These are phyloP conservation scores for Fusarium sp. DNA, from an alignment of 2,329 filamentous ascomycete genomes.

Conservation along the genomic window DNA sequence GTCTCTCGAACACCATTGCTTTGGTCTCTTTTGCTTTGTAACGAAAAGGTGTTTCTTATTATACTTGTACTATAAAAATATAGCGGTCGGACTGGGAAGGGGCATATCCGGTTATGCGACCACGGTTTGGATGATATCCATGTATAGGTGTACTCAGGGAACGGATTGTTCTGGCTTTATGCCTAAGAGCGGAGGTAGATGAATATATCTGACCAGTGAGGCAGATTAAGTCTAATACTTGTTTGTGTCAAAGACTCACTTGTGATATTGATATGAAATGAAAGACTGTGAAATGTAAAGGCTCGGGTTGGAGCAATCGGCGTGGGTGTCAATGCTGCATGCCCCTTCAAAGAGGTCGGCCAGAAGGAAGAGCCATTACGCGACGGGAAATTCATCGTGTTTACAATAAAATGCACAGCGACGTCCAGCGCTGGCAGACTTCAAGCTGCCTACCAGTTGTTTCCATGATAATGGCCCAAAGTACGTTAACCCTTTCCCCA, in stretches of 20 bases:
- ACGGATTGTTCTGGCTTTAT: slow-evolving; percentile 7
- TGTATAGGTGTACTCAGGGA: slow-evolving; percentile 38
- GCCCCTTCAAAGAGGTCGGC: not conserved
- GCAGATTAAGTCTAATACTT: slow-evolving; percentile 12
- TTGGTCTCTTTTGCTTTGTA: slow-evolving; percentile 24
- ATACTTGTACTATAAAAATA: slow-evolving; percentile 39
- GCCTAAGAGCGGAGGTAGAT: slow-evolving; percentile 10
- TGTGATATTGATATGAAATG: not conserved
- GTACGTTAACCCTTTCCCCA: not conserved
- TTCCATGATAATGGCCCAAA: no score
- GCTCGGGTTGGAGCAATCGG: not conserved
- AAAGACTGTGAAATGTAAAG: not conserved
- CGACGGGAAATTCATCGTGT: not conserved
- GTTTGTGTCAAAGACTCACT: slow-evolving; percentile 1
- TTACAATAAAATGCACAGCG: not conserved
- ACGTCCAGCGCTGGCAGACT: no score
- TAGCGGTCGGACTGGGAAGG: slow-evolving; percentile 29
- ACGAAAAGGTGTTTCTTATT: slow-evolving; percentile 12
- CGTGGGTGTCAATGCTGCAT: not conserved
- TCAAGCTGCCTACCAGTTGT: no score
- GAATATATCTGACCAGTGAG: not conserved
- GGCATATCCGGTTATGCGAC: slow-evolving; percentile 40
- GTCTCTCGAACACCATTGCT: slow-evolving; percentile 30
- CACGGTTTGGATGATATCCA: slow-evolving; percentile 45
- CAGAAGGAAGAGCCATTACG: not conserved